Conservation (phyloP, 208 protist genomes). For the Vickermania ingenoplastis region DNA sequence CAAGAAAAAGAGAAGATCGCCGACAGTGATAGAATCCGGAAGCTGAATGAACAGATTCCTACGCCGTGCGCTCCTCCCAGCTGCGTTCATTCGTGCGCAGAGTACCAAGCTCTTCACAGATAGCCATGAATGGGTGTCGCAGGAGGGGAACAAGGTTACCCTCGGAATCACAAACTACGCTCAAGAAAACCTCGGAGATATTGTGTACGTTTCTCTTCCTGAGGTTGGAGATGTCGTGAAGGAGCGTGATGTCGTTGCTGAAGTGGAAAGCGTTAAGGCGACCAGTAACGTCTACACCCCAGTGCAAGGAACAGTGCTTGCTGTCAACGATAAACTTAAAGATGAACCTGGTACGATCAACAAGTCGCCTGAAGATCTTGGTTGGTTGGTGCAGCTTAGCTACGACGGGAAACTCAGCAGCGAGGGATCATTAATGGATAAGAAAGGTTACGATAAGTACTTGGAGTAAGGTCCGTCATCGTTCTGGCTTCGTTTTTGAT, state of each 20-base stretch:
- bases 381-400: slow-evolving; percentile 86
- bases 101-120: slow-evolving; percentile 80
- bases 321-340: slow-evolving; percentile 80
- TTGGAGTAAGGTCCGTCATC: slow-evolving; percentile 43
- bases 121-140: slow-evolving; percentile 86
- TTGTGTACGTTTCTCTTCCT: slow-evolving; percentile 87
- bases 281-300: slow-evolving; percentile 88
- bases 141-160: slow-evolving; percentile 45
- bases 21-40: no score
- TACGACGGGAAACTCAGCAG: slow-evolving; percentile 54
- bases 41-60: no score
- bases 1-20: no score
- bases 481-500: no score
- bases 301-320: slow-evolving; percentile 62
- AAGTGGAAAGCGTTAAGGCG: slow-evolving; percentile 90
- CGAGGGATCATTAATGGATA: slow-evolving; percentile 79
- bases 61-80: no score
- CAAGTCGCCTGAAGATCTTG: slow-evolving; percentile 73
- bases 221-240: slow-evolving; percentile 74
- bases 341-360: slow-evolving; percentile 84
- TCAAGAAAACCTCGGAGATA: slow-evolving; percentile 84
- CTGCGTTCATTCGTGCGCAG: slow-evolving; percentile 34
- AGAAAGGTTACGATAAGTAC: slow-evolving; percentile 81
- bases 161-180: slow-evolving; percentile 84
- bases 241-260: slow-evolving; percentile 61